Conservation (phyloP, 345 rosid genomes). For the Linum tenue region DNA sequence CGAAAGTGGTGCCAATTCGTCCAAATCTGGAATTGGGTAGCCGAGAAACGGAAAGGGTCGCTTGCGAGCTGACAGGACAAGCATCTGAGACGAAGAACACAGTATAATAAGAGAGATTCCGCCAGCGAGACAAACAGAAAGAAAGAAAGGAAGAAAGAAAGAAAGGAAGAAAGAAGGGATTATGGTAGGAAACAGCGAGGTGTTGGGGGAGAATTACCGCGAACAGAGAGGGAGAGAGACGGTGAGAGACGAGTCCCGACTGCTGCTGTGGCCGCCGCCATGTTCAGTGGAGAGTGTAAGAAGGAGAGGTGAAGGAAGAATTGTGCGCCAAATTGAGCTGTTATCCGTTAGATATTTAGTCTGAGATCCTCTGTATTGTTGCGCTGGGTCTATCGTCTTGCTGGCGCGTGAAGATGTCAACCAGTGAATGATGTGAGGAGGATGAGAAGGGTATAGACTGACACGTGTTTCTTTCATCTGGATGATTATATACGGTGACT, state of each 20-base stretch:
- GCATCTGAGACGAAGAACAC: slow-evolving; percentile 29
- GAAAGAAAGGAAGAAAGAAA: background rate
- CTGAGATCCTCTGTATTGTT: too few relatives aligned
- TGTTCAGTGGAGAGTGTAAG: background rate
- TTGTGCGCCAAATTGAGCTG: background rate
- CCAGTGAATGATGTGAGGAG: background rate
- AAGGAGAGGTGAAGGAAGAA: background rate
- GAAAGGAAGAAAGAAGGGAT: background rate
- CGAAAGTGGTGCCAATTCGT: slow-evolving; percentile 32
- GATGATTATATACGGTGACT: too few relatives aligned
- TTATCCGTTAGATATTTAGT: too few relatives aligned
- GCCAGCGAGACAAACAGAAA: background rate
- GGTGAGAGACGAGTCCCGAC: slow-evolving; percentile 44
- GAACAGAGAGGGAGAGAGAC: slow-evolving; percentile 38
- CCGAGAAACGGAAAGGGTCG: slow-evolving; percentile 16
- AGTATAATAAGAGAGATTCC: background rate
- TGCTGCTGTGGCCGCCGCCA: slow-evolving; percentile 7
- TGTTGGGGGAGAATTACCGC: slow-evolving; percentile 19
- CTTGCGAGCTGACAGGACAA: slow-evolving; percentile 20
- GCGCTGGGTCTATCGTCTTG: too few relatives aligned
- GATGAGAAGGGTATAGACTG: background rate
- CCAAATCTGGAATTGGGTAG: slow-evolving; percentile 28
- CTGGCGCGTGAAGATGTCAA: background rate
- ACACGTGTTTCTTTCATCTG: background rate
- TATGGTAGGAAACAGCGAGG: background rate